phyloP scores from a whole-genome alignment of 148 eudicot species.

The Camellia sinensis region DNA sequence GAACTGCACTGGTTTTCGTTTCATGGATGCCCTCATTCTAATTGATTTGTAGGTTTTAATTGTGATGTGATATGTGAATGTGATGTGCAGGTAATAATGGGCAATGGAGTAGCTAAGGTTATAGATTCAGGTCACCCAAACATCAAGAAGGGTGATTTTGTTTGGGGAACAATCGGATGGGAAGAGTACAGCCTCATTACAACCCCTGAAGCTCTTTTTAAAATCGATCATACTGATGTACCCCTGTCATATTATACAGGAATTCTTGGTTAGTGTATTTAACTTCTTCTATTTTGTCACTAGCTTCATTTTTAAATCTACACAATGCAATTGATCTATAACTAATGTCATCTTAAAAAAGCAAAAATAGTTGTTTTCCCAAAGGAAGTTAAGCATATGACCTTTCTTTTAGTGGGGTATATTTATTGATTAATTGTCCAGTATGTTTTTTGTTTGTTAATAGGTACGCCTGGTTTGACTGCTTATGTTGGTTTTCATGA shows the following conservation, averaged over 20 bases:
- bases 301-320: too few species aligned
- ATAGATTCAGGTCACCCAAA: slow-evolving; percentile 33
- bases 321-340: not conserved
- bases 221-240: slow-evolving; percentile 39
- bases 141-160: slow-evolving; percentile 38
- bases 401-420: too few species aligned
- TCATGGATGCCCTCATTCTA: not conserved
- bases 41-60: not conserved
- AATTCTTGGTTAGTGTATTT: slow-evolving; percentile 28
- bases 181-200: slow-evolving; percentile 39
- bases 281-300: not conserved
- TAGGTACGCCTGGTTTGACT: slow-evolving; percentile 48
- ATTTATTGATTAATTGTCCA: too few species aligned
- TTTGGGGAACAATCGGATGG: slow-evolving; percentile 41
- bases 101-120: slow-evolving; percentile 34
- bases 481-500: slow-evolving; percentile 44
- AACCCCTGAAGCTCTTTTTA: slow-evolving; percentile 22
- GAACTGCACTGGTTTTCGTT: not conserved
- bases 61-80: not conserved
- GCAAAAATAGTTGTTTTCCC: too few species aligned
- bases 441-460: not conserved
- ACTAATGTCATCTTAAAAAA: not conserved
- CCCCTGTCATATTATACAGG: slow-evolving; percentile 43
- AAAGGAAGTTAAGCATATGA: too few species aligned
- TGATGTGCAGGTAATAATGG: slow-evolving; percentile 20